These are phyloP conservation scores for Malus sylvestris DNA, from an alignment of 306 rosid species.

Conservation along the genomic window DNA sequence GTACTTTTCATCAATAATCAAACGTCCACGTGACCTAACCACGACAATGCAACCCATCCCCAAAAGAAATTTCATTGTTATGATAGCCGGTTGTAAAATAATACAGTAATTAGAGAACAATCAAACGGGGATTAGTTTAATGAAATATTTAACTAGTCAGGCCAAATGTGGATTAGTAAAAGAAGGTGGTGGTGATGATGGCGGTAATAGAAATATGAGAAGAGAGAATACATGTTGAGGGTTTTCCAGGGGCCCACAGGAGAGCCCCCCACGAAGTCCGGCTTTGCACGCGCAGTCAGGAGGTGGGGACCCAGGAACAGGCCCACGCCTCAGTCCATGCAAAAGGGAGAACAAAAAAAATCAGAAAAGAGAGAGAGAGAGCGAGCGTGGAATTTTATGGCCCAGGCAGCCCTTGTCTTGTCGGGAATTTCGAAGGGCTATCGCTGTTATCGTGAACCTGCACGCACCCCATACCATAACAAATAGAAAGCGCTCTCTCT, in stretches of 20 bases:
- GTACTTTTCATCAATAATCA: slow-evolving; percentile 16
- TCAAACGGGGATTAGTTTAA: neutral
- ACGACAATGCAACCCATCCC: slow-evolving; percentile 20
- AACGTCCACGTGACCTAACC: slow-evolving; percentile 42
- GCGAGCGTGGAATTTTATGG: slow-evolving; percentile 34
- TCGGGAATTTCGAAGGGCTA: slow-evolving; percentile 22
- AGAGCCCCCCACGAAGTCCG: slow-evolving; percentile 60
- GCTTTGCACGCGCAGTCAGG: slow-evolving; percentile 73
- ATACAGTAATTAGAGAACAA: neutral
- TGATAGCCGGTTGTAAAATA: neutral
- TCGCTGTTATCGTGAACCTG: slow-evolving; percentile 6
- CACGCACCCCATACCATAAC: neutral
- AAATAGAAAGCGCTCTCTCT: neutral
- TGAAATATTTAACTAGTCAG: neutral
- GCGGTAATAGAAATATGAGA: slow-evolving; percentile 14
- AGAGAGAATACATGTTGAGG: neutral
- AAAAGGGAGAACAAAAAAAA: neutral
- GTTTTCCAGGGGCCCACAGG: slow-evolving; percentile 20
- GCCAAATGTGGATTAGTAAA: slow-evolving; percentile 4
- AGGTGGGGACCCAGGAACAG: slow-evolving; percentile 22
- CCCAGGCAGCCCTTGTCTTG: neutral
- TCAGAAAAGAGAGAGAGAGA: neutral
- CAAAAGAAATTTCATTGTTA: neutral
- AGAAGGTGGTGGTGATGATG: neutral
- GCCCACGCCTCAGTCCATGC: slow-evolving; percentile 52